Evolutionary conservation across 805 yeast species (phyloP).

Genomic region (Lipomyces orientalis): DNA sequence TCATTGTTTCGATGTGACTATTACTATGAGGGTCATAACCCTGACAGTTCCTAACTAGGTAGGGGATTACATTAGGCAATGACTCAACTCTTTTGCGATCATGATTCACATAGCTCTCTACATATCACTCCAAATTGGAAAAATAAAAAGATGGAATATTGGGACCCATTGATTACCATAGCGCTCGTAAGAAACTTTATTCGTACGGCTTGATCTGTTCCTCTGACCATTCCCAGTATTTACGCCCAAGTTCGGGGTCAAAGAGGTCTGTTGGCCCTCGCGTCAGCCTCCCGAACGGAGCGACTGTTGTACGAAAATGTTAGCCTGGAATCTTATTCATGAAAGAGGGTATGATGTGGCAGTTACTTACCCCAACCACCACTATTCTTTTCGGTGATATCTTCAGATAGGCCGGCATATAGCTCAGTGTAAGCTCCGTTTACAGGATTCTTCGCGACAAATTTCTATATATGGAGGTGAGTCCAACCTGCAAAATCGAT

Average conservation of each 20-base stretch:
- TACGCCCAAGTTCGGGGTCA: constrained; percentile 3
- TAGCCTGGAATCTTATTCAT: background rate
- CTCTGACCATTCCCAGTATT: constrained; percentile 1
- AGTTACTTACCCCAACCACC: constrained; percentile 42
- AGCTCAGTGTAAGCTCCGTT: constrained; percentile 54
- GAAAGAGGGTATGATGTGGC: background rate
- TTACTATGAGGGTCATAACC: constrained; percentile 2
- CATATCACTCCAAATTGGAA: no score
- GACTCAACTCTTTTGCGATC: constrained; percentile 1
- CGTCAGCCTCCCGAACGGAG: constrained; percentile 2
- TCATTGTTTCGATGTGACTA: background rate
- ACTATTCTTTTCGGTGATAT: constrained; percentile 44
- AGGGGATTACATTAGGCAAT: constrained; percentile 1
- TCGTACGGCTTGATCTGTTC: constrained; percentile 3
- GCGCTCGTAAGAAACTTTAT: background rate
- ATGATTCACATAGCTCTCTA: no score
- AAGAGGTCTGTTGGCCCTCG: background rate
- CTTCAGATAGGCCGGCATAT: constrained; percentile 51
- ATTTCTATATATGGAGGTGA: background rate
- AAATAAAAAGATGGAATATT: background rate
- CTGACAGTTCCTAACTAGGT: constrained; percentile 3
- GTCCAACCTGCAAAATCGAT: constrained; percentile 1
- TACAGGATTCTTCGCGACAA: constrained; percentile 24
- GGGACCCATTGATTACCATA: constrained; percentile 2
- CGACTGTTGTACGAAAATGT: constrained; percentile 2